phyloP scores from a whole-genome alignment of 306 rosid genomes.

The Ormosia semicastrata region DNA sequence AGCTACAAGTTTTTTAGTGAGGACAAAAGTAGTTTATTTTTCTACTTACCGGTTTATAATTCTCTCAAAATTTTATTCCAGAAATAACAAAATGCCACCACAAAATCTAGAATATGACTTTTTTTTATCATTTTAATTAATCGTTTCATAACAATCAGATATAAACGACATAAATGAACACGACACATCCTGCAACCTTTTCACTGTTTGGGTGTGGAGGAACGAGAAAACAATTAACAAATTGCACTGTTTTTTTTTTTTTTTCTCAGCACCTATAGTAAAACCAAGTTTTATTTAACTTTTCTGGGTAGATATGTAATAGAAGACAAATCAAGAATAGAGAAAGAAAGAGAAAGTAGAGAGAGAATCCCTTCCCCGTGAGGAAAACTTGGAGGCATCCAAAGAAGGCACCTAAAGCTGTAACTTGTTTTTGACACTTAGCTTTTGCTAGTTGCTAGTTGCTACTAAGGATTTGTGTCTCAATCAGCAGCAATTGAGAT shows the following conservation, averaged over 20 bases:
- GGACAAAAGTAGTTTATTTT: background rate
- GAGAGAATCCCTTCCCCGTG: conserved; percentile 44
- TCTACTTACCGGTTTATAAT: background rate
- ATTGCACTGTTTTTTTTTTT: background rate
- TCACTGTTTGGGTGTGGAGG: conserved; percentile 1
- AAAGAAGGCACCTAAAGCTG: conserved; percentile 35
- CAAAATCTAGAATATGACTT: background rate
- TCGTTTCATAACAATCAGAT: background rate
- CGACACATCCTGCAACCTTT: background rate
- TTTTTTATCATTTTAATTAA: background rate
- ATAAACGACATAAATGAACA: conserved; percentile 19
- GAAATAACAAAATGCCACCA: background rate
- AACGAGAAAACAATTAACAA: conserved; percentile 10
- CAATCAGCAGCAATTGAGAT: conserved; percentile 46
- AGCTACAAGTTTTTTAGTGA: background rate
- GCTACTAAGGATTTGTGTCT: conserved; percentile 26
- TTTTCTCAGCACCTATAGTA: background rate
- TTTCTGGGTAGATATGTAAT: background rate
- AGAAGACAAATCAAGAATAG: background rate
- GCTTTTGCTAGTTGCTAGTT: conserved; percentile 26
- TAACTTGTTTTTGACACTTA: conserved; percentile 37
- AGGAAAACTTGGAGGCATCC: conserved; percentile 50
- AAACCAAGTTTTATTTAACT: background rate
- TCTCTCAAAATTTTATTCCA: background rate
- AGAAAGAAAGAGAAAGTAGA: conserved; percentile 15